Evolutionary conservation across 257 asterid genomes (phyloP), one percentile per base, ranked within the genome.

Genomic region (Linaria vulgaris): DNA sequence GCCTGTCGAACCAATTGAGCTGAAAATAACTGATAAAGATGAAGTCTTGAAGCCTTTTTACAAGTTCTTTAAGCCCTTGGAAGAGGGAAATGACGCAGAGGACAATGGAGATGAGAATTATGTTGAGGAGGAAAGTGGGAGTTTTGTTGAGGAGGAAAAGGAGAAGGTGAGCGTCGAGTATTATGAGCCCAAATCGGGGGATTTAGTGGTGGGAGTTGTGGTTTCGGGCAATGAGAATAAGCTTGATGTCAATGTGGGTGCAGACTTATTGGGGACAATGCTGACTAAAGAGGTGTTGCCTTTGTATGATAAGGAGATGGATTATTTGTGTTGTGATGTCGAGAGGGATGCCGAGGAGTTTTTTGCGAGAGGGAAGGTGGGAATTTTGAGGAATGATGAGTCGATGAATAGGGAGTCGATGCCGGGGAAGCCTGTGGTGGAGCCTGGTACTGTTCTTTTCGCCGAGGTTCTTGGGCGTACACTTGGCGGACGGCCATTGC

Each of bases 401-500:
- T 91, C 81, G 17, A 11, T 81, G 31, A 30, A 82, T 48, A 85
- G 78, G 31, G 79, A 75, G 21, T 73, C 78, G 3, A 61, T 59
- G 75, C 57, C 68, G 1, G 90, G 91, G 37, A 83, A 74, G 79
- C 96, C 99, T 3, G 91, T 94, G 15, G 96, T 94, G 72, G 99
- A 87, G 63, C 85, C 76, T 12, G 95, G 97, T 15, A 85, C 95
- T 1, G 66, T 94, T 56, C 74, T 94, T 48, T 92, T 87, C 56
- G 94, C 97, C 66, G 94, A 94, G 86, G 91, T 90, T 76, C 82
- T 83, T 11, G 99, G 97, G n/a, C 85, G 97, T 77, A 94, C 97
- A 12, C 95, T 94, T 54, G 86, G 97, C 68, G 99, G 97, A 19
- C 71, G 97, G 74, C 97, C 99, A 1, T 79, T 94, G 83, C 67